Evolutionary conservation across 352 stramenopile genomes (phyloP).

Genomic region (Hyaloperonospora brassicae): DNA sequence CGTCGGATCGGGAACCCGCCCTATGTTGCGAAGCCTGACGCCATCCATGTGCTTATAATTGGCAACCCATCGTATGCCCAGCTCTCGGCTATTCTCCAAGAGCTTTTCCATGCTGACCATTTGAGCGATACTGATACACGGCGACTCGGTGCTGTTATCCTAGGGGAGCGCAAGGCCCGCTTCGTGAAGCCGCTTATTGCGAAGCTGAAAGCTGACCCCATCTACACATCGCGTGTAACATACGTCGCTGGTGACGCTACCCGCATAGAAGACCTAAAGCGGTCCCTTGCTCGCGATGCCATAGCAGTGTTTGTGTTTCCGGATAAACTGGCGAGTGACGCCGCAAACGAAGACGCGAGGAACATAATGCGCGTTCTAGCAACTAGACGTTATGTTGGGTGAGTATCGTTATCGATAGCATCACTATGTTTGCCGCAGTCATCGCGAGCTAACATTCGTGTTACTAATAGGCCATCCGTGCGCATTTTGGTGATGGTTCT

Average conservation of each 20-base stretch:
- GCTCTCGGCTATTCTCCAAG: conserved; percentile 69
- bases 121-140: conserved; percentile 33
- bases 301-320: conserved; percentile 80
- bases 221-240: conserved; percentile 71
- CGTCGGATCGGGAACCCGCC: conserved; percentile 73
- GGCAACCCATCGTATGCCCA: conserved; percentile 81
- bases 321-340: conserved; percentile 68
- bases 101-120: conserved; percentile 87
- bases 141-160: conserved; percentile 54
- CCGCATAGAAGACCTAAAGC: conserved; percentile 63
- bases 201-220: conserved; percentile 66
- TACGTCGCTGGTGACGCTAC: conserved; percentile 76
- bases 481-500: conserved; percentile 74
- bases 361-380: conserved; percentile 82
- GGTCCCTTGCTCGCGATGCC: conserved; percentile 41
- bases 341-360: conserved; percentile 64
- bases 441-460: conserved; percentile 5
- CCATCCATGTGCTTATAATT: conserved; percentile 70
- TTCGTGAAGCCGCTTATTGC: conserved; percentile 64
- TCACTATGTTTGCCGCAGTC: background rate
- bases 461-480: conserved; percentile 33
- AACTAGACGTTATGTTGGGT: conserved; percentile 67
- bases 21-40: conserved; percentile 57
- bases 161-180: conserved; percentile 59
- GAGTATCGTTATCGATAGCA: conserved; percentile 3